Base-by-base conservation (phyloP, 352 stramenopile genomes). In the Halophytophthora polymorphica region DNA sequence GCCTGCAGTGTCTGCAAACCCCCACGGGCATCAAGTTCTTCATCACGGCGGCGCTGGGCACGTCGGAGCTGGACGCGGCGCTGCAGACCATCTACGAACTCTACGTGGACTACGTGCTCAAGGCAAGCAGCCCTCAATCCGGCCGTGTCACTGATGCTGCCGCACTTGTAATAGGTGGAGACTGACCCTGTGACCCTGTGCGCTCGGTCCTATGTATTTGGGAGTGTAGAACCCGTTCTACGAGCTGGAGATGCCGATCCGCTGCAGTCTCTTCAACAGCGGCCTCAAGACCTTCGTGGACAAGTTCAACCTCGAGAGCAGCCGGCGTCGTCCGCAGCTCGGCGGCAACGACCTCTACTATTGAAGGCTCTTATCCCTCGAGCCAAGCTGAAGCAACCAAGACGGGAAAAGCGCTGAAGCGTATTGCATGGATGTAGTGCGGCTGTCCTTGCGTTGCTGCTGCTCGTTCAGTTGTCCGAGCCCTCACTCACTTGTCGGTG, bases 81-180 rank as follows among this genome's bases (percentile, higher is more conserved):
- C 56, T 98, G 54, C 85, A 77, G 47, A 82, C 77, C 3, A 88
- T 98, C 23, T 98, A 98, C 66, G 89, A 97, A 50, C 62, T 97
- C n/a, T 98, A 97, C 64, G 78, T 96, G 33, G 92, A 98, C 78
- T 98, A 95, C 52, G 92, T 98, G 52, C 88, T 98, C 56, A 98
- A 98, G 86, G 87, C 92, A 57, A 6, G 45, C 29, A 14, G 8
- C 31, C 12, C 6, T 23, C 25, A 31, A 31, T 31, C 25, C 25
- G 25, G n/a, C 4, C n/a, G 18, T 10, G 17, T 23, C 17, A 5
- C 2, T 50, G 28, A 6, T 7, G 44, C 17, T 28, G 6, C 21
- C 6, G 7, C 33, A 22, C 17, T 14, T 31, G 22, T 34, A 14
- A 17, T 56, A 13, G 17, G 29, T 52, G 48, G 45, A 43, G n/a